phyloP scores from a whole-genome alignment of 129 eudicot genomes.

The Lactuca saligna region DNA sequence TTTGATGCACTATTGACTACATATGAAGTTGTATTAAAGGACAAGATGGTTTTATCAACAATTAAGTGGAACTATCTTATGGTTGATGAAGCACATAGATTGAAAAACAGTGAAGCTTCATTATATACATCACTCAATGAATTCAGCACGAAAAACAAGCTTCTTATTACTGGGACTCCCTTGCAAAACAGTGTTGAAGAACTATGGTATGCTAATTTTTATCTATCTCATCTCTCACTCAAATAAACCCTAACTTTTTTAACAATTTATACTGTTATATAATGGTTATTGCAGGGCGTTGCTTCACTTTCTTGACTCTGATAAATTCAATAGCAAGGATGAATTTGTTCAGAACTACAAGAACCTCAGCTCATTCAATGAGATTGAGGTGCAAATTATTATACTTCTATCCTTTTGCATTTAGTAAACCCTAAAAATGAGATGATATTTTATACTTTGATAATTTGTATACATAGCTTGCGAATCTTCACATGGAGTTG shows the following conservation, averaged over 20 bases:
- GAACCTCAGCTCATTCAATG: slow-evolving; percentile 93
- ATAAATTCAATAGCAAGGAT: slow-evolving; percentile 88
- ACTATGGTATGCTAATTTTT: slow-evolving; percentile 89
- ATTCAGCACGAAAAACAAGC: slow-evolving; percentile 98
- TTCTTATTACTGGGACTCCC: slow-evolving; percentile 98
- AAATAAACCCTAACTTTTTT: too few species aligned
- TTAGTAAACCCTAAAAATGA: slow-evolving; percentile 4
- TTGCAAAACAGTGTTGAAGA: slow-evolving; percentile 98
- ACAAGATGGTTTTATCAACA: slow-evolving; percentile 84
- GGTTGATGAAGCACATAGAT: slow-evolving; percentile 99
- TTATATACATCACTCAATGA: slow-evolving; percentile 85
- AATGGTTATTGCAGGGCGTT: slow-evolving; percentile 71
- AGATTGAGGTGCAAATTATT: slow-evolving; percentile 58
- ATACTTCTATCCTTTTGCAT: background rate
- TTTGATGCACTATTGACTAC: slow-evolving; percentile 94
- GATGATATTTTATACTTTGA: background rate
- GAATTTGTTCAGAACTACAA: slow-evolving; percentile 93
- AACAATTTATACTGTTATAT: too few species aligned
- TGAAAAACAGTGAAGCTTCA: slow-evolving; percentile 97
- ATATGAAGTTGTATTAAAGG: slow-evolving; percentile 92
- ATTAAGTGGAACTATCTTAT: slow-evolving; percentile 97
- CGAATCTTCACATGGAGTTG: slow-evolving; percentile 94
- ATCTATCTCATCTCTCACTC: background rate
- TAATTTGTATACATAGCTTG: slow-evolving; percentile 51
- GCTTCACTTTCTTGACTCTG: slow-evolving; percentile 96